Evolutionary conservation across 176 grass and related monocot species (phyloP), one percentile per base, ranked within the genome.

Genomic region (Tillandsia fasciculata): DNA sequence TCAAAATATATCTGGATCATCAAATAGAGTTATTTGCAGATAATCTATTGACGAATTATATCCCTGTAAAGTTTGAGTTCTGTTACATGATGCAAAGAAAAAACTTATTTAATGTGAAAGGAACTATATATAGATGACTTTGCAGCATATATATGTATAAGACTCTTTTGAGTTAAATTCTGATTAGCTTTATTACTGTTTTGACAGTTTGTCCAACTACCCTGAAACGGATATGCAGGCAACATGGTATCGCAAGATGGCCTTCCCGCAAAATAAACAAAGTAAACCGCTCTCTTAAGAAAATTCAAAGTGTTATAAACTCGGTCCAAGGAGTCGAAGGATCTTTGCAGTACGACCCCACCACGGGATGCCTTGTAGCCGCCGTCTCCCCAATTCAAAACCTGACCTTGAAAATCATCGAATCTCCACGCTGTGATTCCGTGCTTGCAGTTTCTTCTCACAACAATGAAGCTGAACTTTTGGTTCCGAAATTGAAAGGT

Each of bases 241-340:
- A 93, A 64, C 84, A 99, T 75, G 94, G 94, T 52, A 99, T 99
- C 56, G 78, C 73, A 2, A 84, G 94, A 86, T 99, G 94, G 94
- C 94, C 94, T 65, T 99, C 94, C 75, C 89, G 94, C 33, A 90
- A 93, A 75, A 99, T 99, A 82, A 99, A 99, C 69, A 99, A 99
- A 74, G 94, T 99, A 42, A 93, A 99, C 52, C 86, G 80, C 78
- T 99, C 94, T 11, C 70, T 99, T 69, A 85, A 90, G 87, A 99
- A 90, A 80, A 93, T 99, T n/a, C 90, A 93, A 63, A 93, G 72
- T 72, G 84, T 99, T 29, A 99, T 99, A 59, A 85, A 90, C 76
- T 93, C 87, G 0, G 90, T 93, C 47, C 84, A 92, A 83, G 90
- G 89, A 49, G 90, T 90, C 20, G 74, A 88, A 52, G 86, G 78